phyloP scores from a whole-genome alignment of 129 eudicot genomes.

The Solidago caesia region DNA sequence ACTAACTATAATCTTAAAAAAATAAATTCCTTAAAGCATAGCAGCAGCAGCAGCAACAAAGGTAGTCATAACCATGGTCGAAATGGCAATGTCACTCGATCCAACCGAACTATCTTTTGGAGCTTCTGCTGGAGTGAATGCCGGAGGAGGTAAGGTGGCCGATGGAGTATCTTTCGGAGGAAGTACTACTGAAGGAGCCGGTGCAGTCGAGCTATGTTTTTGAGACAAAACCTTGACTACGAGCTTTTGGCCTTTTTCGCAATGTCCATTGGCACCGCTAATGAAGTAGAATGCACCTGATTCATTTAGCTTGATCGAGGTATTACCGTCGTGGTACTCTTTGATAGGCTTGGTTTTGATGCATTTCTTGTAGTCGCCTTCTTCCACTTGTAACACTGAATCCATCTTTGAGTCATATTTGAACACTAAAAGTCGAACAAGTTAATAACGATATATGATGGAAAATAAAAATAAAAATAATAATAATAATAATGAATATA shows the following conservation, averaged over 20 bases:
- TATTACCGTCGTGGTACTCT: conserved; percentile 39
- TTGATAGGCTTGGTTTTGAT: conserved; percentile 38
- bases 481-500: no score
- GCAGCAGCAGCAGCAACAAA: background rate
- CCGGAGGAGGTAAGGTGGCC: background rate
- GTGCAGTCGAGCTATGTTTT: conserved; percentile 24
- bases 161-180: conserved; percentile 24
- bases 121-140: background rate
- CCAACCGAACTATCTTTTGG: conserved; percentile 8
- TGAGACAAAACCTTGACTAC: conserved; percentile 44
- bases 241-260: conserved; percentile 65
- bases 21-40: background rate
- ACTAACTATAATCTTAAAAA: background rate
- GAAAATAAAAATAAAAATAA: no score
- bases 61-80: background rate
- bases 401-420: conserved; percentile 44
- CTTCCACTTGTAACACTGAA: conserved; percentile 54
- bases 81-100: background rate
- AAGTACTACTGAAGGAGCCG: background rate
- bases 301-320: conserved; percentile 32
- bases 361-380: conserved; percentile 50
- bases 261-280: conserved; percentile 59
- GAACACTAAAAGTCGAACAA: conserved; percentile 29
- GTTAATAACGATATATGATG: no score
- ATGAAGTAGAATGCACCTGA: conserved; percentile 67